Base-by-base conservation (phyloP, 208 protist genomes). In the Trichomonas tenax region DNA sequence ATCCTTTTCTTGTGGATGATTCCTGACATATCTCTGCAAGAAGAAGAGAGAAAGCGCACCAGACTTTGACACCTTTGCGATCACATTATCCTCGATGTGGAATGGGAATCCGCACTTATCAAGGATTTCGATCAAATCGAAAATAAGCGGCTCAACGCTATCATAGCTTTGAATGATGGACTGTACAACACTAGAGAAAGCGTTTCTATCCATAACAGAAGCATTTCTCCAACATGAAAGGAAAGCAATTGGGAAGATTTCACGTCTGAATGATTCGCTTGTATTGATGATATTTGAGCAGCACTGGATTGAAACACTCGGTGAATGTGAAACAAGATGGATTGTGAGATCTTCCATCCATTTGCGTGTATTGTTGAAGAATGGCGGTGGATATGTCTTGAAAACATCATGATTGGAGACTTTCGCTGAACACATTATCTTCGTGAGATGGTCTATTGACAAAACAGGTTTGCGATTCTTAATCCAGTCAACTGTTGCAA, bases 241-340 rank as follows among this genome's bases (percentile, higher is more conserved):
- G n/a, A 93, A 93, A 48, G 86, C 86, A 51, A 93, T 51, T 51
- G 86, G 86, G n/a, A 93, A 93, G 15, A 93, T 23, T 38, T 93
- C 86, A 58, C 44, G 40, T 15, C 44, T 23, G 15, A 93, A 93
- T 15, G 44, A 15, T 51, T 51, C 14, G 6, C 26, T 38, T 58
- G 21, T 38, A 38, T 51, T 40, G 45, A 93, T 93, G 11, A 93
- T 44, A 8, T 93, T 48, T 51, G 44, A 51, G 46, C 86, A 93
- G 31, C 44, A 34, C 46, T 40, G 40, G 26, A 93, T 93, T n/a
- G 86, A 34, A 51, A 93, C 44, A 26, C 0, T 38, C 38, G 86
- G 86, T 38, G 86, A 93, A 93, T 93, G 41, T 38, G 14, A 8
- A 17, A 93, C 86, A 38, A 93, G 9, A 51, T n/a, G 17, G 17